Evolutionary conservation across 1,284 basidiomycete genomes (phyloP), one percentile per base, ranked within the genome.

Genomic region (Ceratobasidium sp.): DNA sequence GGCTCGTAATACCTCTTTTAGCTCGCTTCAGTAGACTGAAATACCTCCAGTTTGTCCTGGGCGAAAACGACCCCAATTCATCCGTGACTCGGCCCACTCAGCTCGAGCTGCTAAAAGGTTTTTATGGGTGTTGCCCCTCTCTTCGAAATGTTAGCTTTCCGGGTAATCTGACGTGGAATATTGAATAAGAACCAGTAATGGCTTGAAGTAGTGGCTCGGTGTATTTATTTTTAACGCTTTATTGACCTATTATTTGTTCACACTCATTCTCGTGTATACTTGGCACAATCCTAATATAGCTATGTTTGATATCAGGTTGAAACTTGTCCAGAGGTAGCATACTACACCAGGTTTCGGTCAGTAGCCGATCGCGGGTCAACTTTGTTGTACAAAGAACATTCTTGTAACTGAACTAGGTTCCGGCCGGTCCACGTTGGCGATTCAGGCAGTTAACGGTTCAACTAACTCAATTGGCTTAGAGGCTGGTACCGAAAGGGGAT

Each of bases 131-230:
- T 13, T 57, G 52, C 25, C 46, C 70, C 29, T 40, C 34, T 9
- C 46, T 73, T 9, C n/a, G 46, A 46, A 73, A 40, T 34, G 70
- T 73, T 19, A 73, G 56, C n/a, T 73, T 73, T 59, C 69, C 69
- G 13, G 70, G 56, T n/a, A 73, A 73, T 44, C 32, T 73, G 17
- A 73, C 70, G 15, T 73, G 70, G 70, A 73, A 73, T 37, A 73
- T 73, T 40, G 70, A 73, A 40, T 64, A 61, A 32, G 17, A 13
- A 13, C 8, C 5, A 15, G 46, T 17, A 17, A 4, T 49, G 13
- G 6, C 46, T 49, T 49, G 13, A 5, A 49, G 19, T 17, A 15
- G 46, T 9, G 2, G 57, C 7, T 37, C 17, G 29, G 5, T 11
- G 1, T 59, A 59, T 59, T 59, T 59, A 59, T 59, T 34, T 13